These are phyloP conservation scores for Fusarium nelsonii DNA, from an alignment of 2,329 filamentous ascomycete species.

Conservation along the genomic window DNA sequence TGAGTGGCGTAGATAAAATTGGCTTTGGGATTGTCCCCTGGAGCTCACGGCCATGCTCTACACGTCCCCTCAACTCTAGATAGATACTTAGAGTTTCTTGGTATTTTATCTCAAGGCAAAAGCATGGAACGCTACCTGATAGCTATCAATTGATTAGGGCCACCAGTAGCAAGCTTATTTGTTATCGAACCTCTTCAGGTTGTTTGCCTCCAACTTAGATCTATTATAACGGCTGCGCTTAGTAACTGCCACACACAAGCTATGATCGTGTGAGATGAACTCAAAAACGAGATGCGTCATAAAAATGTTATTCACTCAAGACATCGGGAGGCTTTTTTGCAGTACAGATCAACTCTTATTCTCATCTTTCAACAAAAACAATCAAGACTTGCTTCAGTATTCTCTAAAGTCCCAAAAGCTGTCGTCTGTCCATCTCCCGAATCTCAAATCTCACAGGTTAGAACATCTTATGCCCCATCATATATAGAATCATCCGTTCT, in stretches of 20 bases:
- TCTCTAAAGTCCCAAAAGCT: background rate
- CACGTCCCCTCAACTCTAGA: no score
- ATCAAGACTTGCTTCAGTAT: background rate
- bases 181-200: no score
- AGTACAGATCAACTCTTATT: background rate
- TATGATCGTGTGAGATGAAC: background rate
- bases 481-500: constrained; percentile 8
- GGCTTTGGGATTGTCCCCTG: no score
- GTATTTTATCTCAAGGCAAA: no score
- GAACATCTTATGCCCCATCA: background rate
- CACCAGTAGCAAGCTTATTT: no score
- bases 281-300: background rate
- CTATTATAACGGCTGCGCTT: background rate
- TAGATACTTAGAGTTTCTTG: no score
- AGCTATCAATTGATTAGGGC: no score
- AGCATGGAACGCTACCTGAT: no score
- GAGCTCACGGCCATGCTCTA: no score
- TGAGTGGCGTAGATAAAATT: no score
- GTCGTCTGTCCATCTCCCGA: background rate
- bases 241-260: background rate
- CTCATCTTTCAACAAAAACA: background rate
- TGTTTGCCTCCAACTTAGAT: no score
- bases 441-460: background rate
- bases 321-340: no score
- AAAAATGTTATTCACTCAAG: background rate